Evolutionary conservation across 2,329 filamentous ascomycete genomes (phyloP).

Genomic region (Akanthomyces dipterigenus): DNA sequence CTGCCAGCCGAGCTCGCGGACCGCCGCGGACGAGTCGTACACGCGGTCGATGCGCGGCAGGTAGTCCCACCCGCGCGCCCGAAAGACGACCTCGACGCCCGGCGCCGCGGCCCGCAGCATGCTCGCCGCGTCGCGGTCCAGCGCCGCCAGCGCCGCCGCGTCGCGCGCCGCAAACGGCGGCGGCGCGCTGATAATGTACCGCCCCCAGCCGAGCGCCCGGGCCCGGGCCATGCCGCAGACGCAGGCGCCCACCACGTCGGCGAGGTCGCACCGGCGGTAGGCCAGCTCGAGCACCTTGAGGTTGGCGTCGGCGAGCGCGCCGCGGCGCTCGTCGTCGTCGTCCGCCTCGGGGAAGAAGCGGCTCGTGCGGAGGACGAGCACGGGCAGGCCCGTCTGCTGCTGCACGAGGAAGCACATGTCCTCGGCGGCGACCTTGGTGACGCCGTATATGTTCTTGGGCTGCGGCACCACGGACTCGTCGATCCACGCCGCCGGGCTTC

Average conservation of each 20-base stretch:
- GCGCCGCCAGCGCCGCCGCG: slow-evolving; percentile 22
- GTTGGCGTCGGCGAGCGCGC: slow-evolving; percentile 33
- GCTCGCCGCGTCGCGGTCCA: slow-evolving; percentile 27
- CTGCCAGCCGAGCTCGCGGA: slow-evolving; percentile 35
- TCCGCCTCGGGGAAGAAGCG: slow-evolving; percentile 44
- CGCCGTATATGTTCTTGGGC: slow-evolving; percentile 44
- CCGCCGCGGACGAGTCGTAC: slow-evolving; percentile 36
- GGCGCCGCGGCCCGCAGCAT: slow-evolving; percentile 20
- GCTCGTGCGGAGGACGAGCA: slow-evolving; percentile 38
- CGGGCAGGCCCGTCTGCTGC: slow-evolving; percentile 30
- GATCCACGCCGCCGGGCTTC: slow-evolving; percentile 37
- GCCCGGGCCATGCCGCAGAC: slow-evolving; percentile 32
- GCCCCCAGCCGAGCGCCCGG: slow-evolving; percentile 27
- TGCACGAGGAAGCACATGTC: slow-evolving; percentile 39
- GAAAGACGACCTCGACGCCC: slow-evolving; percentile 2
- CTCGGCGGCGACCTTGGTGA: slow-evolving; percentile 42
- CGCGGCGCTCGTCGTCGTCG: slow-evolving; percentile 35
- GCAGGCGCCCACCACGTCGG: slow-evolving; percentile 36
- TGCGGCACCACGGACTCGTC: slow-evolving; percentile 32
- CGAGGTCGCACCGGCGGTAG: slow-evolving; percentile 37
- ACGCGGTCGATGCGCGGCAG: slow-evolving; percentile 35
- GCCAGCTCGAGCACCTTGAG: slow-evolving; percentile 42
- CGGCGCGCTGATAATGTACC: slow-evolving; percentile 38
- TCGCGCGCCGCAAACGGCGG: slow-evolving; percentile 29
- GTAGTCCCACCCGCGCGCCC: slow-evolving; percentile 28